phyloP scores from a whole-genome alignment of 73 alveolate genomes.

The Stentor coeruleus region DNA sequence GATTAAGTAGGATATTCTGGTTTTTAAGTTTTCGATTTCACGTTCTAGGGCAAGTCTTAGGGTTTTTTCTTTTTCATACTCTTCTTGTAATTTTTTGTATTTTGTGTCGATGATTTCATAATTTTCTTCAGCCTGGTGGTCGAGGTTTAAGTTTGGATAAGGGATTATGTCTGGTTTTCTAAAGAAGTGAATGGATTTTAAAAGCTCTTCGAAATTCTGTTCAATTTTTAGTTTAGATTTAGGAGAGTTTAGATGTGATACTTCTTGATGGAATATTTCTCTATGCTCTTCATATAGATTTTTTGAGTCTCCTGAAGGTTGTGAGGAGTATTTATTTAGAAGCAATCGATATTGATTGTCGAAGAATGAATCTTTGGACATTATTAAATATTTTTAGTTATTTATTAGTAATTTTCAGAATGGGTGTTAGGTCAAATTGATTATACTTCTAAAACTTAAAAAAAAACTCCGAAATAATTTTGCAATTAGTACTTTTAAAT shows the following conservation, averaged over 20 bases:
- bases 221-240: background rate
- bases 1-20: background rate
- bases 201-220: background rate
- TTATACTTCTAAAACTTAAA: too few relatives aligned
- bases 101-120: background rate
- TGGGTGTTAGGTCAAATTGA: too few relatives aligned
- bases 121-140: background rate
- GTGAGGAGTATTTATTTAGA: too few relatives aligned
- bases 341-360: too few relatives aligned
- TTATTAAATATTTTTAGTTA: too few relatives aligned
- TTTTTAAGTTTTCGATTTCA: constrained; percentile 14
- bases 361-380: too few relatives aligned
- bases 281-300: background rate
- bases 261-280: background rate
- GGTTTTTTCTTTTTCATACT: background rate
- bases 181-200: constrained; percentile 2
- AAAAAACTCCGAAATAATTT: too few relatives aligned
- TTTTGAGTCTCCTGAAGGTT: background rate
- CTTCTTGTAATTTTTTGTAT: background rate
- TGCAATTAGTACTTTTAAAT: too few relatives aligned
- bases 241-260: constrained; percentile 2
- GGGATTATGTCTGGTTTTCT: constrained; percentile 13
- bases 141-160: background rate
- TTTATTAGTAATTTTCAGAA: too few relatives aligned
- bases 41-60: background rate